phyloP scores from a whole-genome alignment of 164 flowering plant species.

The Berberis thunbergii region DNA sequence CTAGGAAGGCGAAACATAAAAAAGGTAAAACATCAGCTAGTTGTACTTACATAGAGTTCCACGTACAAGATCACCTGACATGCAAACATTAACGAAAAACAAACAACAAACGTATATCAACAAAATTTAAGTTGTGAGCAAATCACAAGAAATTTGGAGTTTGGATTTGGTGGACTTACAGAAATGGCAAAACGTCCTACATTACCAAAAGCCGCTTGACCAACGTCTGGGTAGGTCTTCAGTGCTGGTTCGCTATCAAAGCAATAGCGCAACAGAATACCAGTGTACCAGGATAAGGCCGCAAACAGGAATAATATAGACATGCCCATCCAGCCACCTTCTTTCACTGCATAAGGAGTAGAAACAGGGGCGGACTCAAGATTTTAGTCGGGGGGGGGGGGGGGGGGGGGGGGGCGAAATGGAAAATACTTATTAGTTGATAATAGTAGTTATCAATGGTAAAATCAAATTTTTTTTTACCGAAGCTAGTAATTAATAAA shows the following conservation, averaged over 20 bases:
- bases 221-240: neutral
- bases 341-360: neutral
- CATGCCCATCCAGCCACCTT: neutral
- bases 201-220: neutral
- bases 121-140: too few relatives aligned
- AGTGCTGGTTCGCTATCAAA: neutral
- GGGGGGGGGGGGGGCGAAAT: too few relatives aligned
- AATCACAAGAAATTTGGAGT: too few relatives aligned
- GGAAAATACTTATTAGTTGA: too few relatives aligned
- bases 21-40: too few relatives aligned
- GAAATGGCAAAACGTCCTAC: neutral
- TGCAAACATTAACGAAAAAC: neutral
- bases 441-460: too few relatives aligned
- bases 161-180: neutral
- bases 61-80: neutral
- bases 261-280: neutral
- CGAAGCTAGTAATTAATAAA: too few relatives aligned
- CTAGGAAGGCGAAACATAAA: too few relatives aligned
- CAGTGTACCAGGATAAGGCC: neutral
- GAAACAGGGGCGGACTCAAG: too few relatives aligned
- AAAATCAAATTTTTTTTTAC: too few relatives aligned
- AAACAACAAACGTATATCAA: neutral
- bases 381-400: too few relatives aligned
- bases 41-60: neutral
- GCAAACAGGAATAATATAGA: neutral